Evolutionary conservation across 148 eudicot species (phyloP).

Genomic region (Drosera capensis): DNA sequence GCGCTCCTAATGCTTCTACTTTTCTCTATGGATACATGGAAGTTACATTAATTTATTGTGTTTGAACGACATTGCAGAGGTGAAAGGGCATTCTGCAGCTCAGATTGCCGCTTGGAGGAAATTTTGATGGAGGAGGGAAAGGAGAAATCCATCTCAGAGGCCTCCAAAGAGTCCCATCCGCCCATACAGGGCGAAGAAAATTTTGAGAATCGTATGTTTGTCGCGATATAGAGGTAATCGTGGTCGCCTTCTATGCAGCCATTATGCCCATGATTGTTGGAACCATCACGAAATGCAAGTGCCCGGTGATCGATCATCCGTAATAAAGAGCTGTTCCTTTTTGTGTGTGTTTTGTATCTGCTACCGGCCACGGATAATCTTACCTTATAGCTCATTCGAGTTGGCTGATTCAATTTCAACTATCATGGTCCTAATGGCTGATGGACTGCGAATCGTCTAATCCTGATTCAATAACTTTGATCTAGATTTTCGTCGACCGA

Average conservation of each 20-base stretch:
- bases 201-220: slow-evolving; percentile 42
- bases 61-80: slow-evolving; percentile 40
- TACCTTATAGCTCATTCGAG: slow-evolving; percentile 4
- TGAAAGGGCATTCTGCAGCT: slow-evolving; percentile 88
- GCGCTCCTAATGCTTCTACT: neutral
- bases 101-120: slow-evolving; percentile 54
- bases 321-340: slow-evolving; percentile 2
- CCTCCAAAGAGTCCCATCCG: slow-evolving; percentile 11
- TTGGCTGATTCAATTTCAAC: neutral
- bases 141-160: slow-evolving; percentile 23
- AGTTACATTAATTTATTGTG: neutral
- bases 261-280: slow-evolving; percentile 1
- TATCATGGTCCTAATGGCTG: neutral
- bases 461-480: too few relatives aligned
- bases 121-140: slow-evolving; percentile 56
- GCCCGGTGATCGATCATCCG: neutral
- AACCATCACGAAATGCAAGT: neutral
- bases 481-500: too few relatives aligned
- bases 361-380: slow-evolving; percentile 7
- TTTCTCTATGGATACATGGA: neutral
- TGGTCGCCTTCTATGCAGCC: neutral
- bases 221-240: slow-evolving; percentile 20
- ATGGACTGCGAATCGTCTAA: slow-evolving; percentile 1
- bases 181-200: slow-evolving; percentile 22
- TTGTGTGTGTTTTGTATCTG: slow-evolving; percentile 2